Evolutionary conservation across 306 rosid genomes (phyloP), one percentile per base, ranked within the genome.

Genomic region (Chamaecrista fasciculata): DNA sequence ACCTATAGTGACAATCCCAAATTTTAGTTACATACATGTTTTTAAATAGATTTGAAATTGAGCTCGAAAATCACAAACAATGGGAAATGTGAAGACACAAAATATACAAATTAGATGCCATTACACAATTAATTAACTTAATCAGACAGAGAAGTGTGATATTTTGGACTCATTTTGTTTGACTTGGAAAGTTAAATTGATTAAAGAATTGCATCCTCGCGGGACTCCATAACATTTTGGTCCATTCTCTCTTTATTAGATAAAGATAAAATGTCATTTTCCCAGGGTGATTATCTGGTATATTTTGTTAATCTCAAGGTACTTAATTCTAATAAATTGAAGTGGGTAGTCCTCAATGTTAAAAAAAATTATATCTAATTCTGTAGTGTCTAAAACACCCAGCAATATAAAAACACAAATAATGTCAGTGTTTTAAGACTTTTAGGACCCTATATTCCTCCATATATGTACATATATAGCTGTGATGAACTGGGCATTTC

Each of bases 111-210:
- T n/a, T n/a, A n/a, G n/a, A n/a, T n/a, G n/a, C n/a, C n/a, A n/a
- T n/a, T n/a, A n/a, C n/a, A n/a, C n/a, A n/a, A n/a, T n/a, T n/a
- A n/a, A n/a, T n/a, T n/a, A n/a, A n/a, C n/a, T n/a, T n/a, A n/a
- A 4, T 48, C 7, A 15, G 36, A 52, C 62, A 3, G 76, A 34
- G 10, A 55, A 48, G 2, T 49, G 64, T 55, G 51, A 19, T 62
- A 47, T 71, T 73, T 79, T 53, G 79, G 72, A 73, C 29, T 53
- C 64, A 62, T 60, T 73, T 83, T 70, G 63, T 76, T 87, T 78
- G 84, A 76, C 66, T 67, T 53, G 67, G 77, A 66, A 74, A 44
- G 29, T 16, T n/a, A n/a, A n/a, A n/a, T n/a, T n/a, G n/a, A n/a
- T n/a, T 80, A 66, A 79, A 73, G 26, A 43, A 67, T 52, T 67